Conservation (phyloP, 108 stramenopile genomes). For the Nitzschia sp. region DNA sequence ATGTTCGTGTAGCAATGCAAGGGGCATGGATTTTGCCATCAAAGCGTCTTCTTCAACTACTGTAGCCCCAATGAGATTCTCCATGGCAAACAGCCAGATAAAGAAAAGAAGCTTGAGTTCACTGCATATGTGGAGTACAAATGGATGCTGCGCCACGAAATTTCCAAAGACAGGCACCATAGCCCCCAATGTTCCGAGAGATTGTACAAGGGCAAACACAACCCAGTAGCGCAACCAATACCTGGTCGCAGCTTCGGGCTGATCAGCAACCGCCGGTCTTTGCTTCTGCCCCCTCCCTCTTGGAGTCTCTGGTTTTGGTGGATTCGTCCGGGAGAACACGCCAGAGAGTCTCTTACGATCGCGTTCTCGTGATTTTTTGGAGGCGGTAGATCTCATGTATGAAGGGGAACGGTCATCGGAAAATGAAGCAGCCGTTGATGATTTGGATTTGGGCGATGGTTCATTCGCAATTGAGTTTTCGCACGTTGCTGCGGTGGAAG, state of each 20-base stretch:
- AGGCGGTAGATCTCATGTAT: constrained; percentile 1
- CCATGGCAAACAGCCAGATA: constrained; percentile 74
- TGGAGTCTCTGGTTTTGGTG: constrained; percentile 5
- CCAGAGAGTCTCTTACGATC: background rate
- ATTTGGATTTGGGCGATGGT: background rate
- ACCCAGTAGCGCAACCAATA: constrained; percentile 79
- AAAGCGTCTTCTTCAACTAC: constrained; percentile 10
- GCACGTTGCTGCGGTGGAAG: background rate
- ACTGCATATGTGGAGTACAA: constrained; percentile 11
- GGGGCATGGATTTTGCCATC: constrained; percentile 28
- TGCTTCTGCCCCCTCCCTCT: background rate
- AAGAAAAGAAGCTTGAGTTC: constrained; percentile 72
- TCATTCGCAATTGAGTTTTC: background rate
- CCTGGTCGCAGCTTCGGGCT: constrained; percentile 23
- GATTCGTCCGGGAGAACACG: constrained; percentile 1
- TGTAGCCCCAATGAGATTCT: constrained; percentile 36
- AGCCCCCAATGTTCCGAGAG: constrained; percentile 31
- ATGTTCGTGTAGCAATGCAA: constrained; percentile 6
- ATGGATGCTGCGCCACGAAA: constrained; percentile 23
- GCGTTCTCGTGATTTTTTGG: constrained; percentile 4
- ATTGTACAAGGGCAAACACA: constrained; percentile 55
- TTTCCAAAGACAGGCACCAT: constrained; percentile 59
- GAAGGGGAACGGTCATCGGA: constrained; percentile 1
- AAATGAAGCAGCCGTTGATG: background rate
- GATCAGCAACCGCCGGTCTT: background rate